Evolutionary conservation across 1,284 basidiomycete species (phyloP).

Genomic region (Ceratobasidium theobromae): DNA sequence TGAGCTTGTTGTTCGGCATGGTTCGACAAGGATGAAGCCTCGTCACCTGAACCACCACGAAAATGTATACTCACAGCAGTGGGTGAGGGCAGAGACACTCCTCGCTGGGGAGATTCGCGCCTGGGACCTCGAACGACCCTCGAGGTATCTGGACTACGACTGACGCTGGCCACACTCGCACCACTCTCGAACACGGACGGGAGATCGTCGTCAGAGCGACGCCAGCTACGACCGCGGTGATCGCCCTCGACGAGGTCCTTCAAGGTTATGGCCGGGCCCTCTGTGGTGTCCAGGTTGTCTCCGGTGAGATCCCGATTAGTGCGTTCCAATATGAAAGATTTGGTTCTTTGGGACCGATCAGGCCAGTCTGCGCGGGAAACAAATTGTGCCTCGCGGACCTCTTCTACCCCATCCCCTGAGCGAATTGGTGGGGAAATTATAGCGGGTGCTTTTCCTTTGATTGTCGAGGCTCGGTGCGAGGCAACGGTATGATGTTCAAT

Average conservation of each 20-base stretch:
- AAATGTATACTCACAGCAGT: neutral
- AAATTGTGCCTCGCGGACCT: constrained; percentile 65
- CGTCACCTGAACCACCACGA: constrained; percentile 1
- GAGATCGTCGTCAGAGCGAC: constrained; percentile 15
- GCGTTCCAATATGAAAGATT: constrained; percentile 23
- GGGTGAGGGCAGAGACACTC: constrained; percentile 1
- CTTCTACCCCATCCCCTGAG: constrained; percentile 49
- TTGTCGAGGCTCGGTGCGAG: constrained; percentile 45
- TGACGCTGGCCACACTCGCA: constrained; percentile 4
- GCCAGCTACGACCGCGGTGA: constrained; percentile 28
- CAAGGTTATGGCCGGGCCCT: neutral
- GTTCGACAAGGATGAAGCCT: constrained; percentile 5
- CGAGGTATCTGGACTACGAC: constrained; percentile 25
- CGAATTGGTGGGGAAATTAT: constrained; percentile 49
- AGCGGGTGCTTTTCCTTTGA: constrained; percentile 45
- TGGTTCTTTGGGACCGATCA: constrained; percentile 52
- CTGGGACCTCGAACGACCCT: neutral
- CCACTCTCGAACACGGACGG: constrained; percentile 29
- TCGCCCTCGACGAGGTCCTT: constrained; percentile 24
- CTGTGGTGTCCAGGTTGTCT: neutral
- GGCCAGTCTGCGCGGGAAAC: constrained; percentile 81
- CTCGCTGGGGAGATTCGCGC: constrained; percentile 12
- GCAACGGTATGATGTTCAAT: constrained; percentile 30
- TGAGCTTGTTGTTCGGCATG: constrained; percentile 1
- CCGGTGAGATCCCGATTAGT: neutral